Conservation (phyloP, 164 flowering plant genomes). For the Sedum album region DNA sequence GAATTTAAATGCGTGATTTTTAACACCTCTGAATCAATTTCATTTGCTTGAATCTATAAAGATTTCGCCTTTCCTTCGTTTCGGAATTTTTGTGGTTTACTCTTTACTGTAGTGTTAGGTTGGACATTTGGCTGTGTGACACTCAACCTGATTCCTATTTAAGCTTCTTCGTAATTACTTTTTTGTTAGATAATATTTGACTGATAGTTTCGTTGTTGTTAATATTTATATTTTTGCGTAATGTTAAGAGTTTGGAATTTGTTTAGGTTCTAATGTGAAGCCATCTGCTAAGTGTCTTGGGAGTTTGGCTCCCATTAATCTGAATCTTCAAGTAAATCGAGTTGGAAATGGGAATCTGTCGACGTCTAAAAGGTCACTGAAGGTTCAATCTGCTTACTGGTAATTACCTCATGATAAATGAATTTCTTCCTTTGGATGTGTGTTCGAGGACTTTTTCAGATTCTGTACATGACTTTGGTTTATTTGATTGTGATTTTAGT, state of each 20-base stretch:
- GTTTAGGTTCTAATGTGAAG: constrained; percentile 1
- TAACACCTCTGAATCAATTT: no score
- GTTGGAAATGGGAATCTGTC: constrained; percentile 17
- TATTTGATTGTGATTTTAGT: constrained; percentile 20
- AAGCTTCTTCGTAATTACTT: no score
- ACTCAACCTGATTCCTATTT: no score
- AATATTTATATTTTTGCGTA: background rate
- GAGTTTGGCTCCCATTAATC: constrained; percentile 3
- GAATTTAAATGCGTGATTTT: no score
- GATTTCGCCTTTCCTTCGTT: no score
- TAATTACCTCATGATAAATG: constrained; percentile 11
- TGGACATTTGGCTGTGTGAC: no score
- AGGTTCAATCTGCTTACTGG: constrained; percentile 48
- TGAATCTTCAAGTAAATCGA: background rate
- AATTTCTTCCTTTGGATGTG: background rate
- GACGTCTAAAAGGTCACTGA: constrained; percentile 25
- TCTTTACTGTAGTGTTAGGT: no score
- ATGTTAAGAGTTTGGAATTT: background rate
- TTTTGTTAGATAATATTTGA: no score
- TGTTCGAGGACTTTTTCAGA: background rate
- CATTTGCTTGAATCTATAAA: no score
- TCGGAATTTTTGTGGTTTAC: no score
- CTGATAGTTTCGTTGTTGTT: no score
- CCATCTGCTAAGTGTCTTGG: background rate
- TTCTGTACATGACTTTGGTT: background rate